Conservation (phyloP, 2,329 filamentous ascomycete species). For the Cercospora sp. region DNA sequence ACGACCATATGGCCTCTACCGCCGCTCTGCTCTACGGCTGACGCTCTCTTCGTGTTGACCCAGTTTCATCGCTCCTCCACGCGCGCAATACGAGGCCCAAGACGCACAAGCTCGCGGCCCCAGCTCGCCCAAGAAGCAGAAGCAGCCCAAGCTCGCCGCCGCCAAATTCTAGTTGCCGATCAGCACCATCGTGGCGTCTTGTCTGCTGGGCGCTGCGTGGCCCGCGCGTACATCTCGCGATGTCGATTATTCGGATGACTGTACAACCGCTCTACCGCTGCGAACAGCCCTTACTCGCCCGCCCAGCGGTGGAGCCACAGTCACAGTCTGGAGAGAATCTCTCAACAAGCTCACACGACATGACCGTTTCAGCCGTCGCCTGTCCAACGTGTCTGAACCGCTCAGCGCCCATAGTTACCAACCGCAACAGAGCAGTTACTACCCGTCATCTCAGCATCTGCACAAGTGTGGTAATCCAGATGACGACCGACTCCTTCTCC, state of each 20-base stretch:
- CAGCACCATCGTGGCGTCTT: not conserved
- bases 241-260: not conserved
- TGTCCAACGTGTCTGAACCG: not conserved
- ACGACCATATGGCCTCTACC: not conserved
- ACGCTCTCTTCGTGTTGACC: not conserved
- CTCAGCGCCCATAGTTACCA: not conserved
- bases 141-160: conserved; percentile 3
- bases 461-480: not conserved
- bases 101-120: not conserved
- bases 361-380: conserved; percentile 1
- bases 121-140: not conserved
- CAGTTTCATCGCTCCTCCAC: not conserved
- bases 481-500: not conserved
- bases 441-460: not conserved
- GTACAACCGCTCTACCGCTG: not conserved
- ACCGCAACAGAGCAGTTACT: not conserved
- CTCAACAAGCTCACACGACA: not conserved
- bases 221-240: not conserved
- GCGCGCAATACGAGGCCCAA: not conserved
- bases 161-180: not conserved
- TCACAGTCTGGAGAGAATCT: not conserved
- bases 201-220: not conserved
- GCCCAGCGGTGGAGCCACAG: not conserved
- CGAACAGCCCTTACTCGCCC: not conserved
- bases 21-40: not conserved